Percentiles rank a stretch among this genome's conserved stretches.
Conservation (phyloP, 345 rosid genomes). For the Populus tremula region DNA sequence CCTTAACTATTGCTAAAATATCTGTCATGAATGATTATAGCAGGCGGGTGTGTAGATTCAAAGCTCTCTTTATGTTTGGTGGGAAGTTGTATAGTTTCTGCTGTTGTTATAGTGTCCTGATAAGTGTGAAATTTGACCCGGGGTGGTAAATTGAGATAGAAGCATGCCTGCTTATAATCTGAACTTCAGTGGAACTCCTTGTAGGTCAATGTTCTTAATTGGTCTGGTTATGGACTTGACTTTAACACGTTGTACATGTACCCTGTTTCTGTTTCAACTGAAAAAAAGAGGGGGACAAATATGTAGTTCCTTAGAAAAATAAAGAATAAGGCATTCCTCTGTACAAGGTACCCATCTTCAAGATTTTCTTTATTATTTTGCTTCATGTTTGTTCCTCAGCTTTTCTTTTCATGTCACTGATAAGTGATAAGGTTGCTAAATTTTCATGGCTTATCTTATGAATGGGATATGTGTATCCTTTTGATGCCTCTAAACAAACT, state of each 20-base stretch:
- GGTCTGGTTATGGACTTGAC: background rate
- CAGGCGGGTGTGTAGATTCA: too few species aligned
- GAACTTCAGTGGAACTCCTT: background rate
- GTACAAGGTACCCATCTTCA: constrained; percentile 52
- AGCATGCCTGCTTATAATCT: background rate
- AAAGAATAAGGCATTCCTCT: too few species aligned
- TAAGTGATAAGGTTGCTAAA: background rate
- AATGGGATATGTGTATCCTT: background rate
- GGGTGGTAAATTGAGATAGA: background rate
- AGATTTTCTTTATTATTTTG: background rate
- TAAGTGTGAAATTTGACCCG: background rate
- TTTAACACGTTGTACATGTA: background rate
- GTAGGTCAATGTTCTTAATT: background rate
- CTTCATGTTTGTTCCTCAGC: background rate
- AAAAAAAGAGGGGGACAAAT: background rate
- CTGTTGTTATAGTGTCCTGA: background rate
- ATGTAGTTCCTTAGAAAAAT: background rate
- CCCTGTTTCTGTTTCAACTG: background rate
- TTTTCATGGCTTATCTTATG: background rate
- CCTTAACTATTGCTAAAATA: background rate
- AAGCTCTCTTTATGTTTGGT: too few species aligned
- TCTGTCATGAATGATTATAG: too few species aligned
- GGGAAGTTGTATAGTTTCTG: background rate
- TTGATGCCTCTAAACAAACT: background rate
- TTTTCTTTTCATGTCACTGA: too few species aligned